A percentile compares a stretch with the other conserved stretches of the same genome.
phyloP scores from a whole-genome alignment of 108 stramenopile genomes.

The Nannochloropsis oceanica region DNA sequence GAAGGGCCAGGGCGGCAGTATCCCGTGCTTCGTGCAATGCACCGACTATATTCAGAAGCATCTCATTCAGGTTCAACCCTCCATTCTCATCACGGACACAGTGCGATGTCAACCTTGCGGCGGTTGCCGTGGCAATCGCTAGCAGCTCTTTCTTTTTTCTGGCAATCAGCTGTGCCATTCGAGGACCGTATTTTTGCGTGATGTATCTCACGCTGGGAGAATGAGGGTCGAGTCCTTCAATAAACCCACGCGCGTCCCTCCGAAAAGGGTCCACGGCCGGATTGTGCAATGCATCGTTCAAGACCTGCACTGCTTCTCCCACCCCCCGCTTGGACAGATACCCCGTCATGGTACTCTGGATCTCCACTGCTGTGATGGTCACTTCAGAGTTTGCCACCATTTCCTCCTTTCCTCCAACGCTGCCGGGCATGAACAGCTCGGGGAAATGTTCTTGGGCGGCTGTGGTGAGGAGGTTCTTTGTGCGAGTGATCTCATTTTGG shows the following conservation, averaged over 20 bases:
- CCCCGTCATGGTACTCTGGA: not conserved
- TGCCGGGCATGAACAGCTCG: not conserved
- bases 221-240: not conserved
- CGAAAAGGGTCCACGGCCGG: not conserved
- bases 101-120: not conserved
- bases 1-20: not conserved
- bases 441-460: not conserved
- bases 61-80: not conserved
- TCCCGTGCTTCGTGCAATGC: not conserved
- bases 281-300: not conserved
- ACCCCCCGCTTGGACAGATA: not conserved
- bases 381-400: not conserved
- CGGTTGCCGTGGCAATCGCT: not conserved
- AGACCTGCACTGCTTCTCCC: not conserved
- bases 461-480: not conserved
- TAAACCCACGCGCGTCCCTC: not conserved
- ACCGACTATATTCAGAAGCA: not conserved
- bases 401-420: not conserved
- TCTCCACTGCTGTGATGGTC: not conserved
- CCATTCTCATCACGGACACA: not conserved
- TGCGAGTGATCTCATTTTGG: not conserved
- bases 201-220: not conserved
- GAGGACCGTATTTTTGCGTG: not conserved
- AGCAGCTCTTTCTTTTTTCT: not conserved
- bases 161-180: not conserved